Percentiles rank a stretch among this genome's conserved stretches.
phyloP scores from a whole-genome alignment of 129 eudicot species.

The Centrapalus pauciflorus region DNA sequence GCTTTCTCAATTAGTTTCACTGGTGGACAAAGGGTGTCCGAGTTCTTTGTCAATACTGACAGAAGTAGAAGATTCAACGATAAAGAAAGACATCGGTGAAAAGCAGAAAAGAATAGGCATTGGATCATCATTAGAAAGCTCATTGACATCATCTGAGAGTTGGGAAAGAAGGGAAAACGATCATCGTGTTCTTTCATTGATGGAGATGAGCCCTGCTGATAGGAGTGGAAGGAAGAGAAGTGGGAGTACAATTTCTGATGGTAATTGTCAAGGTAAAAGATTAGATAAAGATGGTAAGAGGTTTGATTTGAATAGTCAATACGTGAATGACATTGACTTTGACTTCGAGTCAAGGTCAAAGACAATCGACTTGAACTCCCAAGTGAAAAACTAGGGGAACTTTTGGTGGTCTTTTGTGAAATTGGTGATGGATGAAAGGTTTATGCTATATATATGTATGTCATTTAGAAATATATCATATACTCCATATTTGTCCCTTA shows the following conservation, averaged over 20 bases:
- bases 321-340: slow-evolving; percentile 49
- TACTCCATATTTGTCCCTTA: slow-evolving; percentile 9
- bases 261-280: slow-evolving; percentile 42
- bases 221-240: slow-evolving; percentile 54
- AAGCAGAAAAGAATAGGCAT: slow-evolving; percentile 20
- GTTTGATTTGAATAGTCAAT: slow-evolving; percentile 66
- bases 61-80: slow-evolving; percentile 39
- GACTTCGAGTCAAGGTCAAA: slow-evolving; percentile 49
- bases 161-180: slow-evolving; percentile 46
- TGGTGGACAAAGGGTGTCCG: slow-evolving; percentile 65
- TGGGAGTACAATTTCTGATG: slow-evolving; percentile 43
- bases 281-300: slow-evolving; percentile 20
- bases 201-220: slow-evolving; percentile 41
- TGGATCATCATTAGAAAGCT: slow-evolving; percentile 61
- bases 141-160: slow-evolving; percentile 70
- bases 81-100: slow-evolving; percentile 24
- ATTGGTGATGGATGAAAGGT: slow-evolving; percentile 27
- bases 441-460: slow-evolving; percentile 33
- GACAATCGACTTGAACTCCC: slow-evolving; percentile 60
- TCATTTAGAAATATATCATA: slow-evolving; percentile 24
- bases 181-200: slow-evolving; percentile 39
- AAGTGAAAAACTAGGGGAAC: slow-evolving; percentile 29
- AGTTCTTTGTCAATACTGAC: slow-evolving; percentile 59
- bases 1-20: slow-evolving; percentile 66
- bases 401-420: slow-evolving; percentile 33